phyloP scores from a whole-genome alignment of 139 green algal genomes.

The Picochlorum sp. region DNA sequence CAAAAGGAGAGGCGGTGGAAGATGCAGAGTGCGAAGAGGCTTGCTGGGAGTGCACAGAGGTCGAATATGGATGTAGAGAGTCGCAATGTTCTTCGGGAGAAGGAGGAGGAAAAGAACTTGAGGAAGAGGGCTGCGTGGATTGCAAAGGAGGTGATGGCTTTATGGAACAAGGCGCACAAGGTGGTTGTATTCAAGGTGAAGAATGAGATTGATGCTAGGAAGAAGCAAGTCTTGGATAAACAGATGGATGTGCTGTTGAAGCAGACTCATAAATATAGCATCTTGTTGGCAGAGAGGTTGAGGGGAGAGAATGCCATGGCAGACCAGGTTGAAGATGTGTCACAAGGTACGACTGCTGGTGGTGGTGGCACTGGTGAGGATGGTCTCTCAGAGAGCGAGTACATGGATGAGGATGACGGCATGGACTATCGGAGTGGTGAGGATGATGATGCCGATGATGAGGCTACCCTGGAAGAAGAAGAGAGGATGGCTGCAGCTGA shows the following conservation, averaged over 20 bases:
- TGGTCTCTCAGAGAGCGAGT: not conserved
- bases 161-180: conserved; percentile 86
- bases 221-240: conserved; percentile 66
- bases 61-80: conserved; percentile 67
- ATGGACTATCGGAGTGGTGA: conserved; percentile 17
- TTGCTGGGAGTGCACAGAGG: conserved; percentile 39
- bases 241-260: conserved; percentile 86
- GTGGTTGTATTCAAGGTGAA: conserved; percentile 83
- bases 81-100: conserved; percentile 30
- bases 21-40: conserved; percentile 59
- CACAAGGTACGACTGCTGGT: not conserved
- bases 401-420: not conserved
- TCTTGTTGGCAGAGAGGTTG: conserved; percentile 72
- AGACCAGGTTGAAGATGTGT: not conserved
- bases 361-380: not conserved
- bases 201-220: conserved; percentile 44
- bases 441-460: conserved; percentile 18
- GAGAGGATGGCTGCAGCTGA: conserved; percentile 40
- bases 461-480: conserved; percentile 52
- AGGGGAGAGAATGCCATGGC: conserved; percentile 4
- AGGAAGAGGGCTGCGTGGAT: conserved; percentile 48
- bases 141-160: conserved; percentile 57
- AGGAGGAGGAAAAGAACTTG: conserved; percentile 31
- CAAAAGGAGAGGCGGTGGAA: conserved; percentile 66
- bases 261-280: conserved; percentile 90